Evolutionary conservation across 2,329 filamentous ascomycete genomes (phyloP).

Genomic region (Cercospora sp.): DNA sequence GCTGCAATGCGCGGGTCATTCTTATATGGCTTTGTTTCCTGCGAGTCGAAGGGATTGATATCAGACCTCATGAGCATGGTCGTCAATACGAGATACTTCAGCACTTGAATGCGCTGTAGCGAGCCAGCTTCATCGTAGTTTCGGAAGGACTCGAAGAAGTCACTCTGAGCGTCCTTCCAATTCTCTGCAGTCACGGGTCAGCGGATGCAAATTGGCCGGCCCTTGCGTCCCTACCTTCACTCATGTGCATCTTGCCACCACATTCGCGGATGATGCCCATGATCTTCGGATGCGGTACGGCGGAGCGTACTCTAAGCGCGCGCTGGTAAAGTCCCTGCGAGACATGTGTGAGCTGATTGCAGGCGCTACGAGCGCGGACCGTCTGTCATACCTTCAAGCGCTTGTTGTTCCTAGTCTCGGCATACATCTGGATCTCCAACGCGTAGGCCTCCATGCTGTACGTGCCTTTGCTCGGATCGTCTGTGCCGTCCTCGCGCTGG

Average conservation of each 20-base stretch:
- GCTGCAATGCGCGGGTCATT: slow-evolving; percentile 91
- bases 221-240: slow-evolving; percentile 60
- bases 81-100: slow-evolving; percentile 93
- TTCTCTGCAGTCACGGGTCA: slow-evolving; percentile 63
- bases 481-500: slow-evolving; percentile 79
- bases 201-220: slow-evolving; percentile 22
- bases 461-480: slow-evolving; percentile 93
- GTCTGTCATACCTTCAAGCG: slow-evolving; percentile 68
- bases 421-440: slow-evolving; percentile 97
- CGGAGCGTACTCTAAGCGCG: slow-evolving; percentile 89
- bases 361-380: slow-evolving; percentile 11
- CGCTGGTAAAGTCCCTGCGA: slow-evolving; percentile 75
- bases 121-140: slow-evolving; percentile 99
- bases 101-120: slow-evolving; percentile 90
- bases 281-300: slow-evolving; percentile 96
- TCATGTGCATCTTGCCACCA: slow-evolving; percentile 99
- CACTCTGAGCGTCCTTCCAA: slow-evolving; percentile 94
- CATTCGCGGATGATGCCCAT: slow-evolving; percentile 99
- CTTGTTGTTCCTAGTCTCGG: slow-evolving; percentile 95
- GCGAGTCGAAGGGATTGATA: slow-evolving; percentile 98
- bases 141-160: slow-evolving; percentile 98
- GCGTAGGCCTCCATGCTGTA: slow-evolving; percentile 96
- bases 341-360: slow-evolving; percentile 20
- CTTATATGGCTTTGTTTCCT: slow-evolving; percentile 98
- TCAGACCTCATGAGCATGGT: slow-evolving; percentile 98